Percentiles rank a stretch among this genome's conserved stretches.
Evolutionary conservation across 306 rosid genomes (phyloP).

Genomic region (Fragaria nilgerrensis): DNA sequence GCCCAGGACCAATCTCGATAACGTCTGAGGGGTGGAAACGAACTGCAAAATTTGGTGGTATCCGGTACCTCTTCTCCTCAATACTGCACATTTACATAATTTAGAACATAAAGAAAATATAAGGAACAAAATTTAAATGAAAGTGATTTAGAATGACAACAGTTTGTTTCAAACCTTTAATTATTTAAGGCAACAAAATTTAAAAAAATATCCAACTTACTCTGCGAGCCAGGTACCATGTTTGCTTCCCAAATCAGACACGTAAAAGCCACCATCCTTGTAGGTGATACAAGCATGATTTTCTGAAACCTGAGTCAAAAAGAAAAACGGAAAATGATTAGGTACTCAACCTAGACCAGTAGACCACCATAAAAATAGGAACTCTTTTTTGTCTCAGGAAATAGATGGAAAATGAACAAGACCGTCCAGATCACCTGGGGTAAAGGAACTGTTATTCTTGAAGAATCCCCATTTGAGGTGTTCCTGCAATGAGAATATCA

Average conservation of each 20-base stretch:
- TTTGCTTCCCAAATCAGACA: conserved; percentile 71
- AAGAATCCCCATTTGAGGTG: conserved; percentile 28
- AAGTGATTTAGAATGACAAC: neutral
- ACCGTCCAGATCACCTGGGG: conserved; percentile 52
- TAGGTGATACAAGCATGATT: conserved; percentile 65
- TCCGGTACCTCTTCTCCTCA: conserved; percentile 59
- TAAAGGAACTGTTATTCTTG: conserved; percentile 50
- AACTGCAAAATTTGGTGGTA: conserved; percentile 56
- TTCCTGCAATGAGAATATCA: conserved; percentile 44
- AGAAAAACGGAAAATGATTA: conserved; percentile 1
- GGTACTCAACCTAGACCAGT: conserved; percentile 5
- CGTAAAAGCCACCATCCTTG: conserved; percentile 73
- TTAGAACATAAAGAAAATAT: neutral
- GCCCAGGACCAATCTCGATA: conserved; percentile 74
- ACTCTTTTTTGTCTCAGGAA: neutral
- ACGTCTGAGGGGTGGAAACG: conserved; percentile 64
- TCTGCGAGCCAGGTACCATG: conserved; percentile 83
- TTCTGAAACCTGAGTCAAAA: conserved; percentile 54
- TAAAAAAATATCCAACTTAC: conserved; percentile 43
- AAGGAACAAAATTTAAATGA: neutral
- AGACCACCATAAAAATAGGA: neutral
- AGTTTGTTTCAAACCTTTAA: neutral
- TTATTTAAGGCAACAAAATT: too few species aligned
- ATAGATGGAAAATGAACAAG: neutral
- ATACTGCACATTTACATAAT: conserved; percentile 42